Conservation (phyloP, 2,329 filamentous ascomycete genomes). For the Trichocomaceae sp. region DNA sequence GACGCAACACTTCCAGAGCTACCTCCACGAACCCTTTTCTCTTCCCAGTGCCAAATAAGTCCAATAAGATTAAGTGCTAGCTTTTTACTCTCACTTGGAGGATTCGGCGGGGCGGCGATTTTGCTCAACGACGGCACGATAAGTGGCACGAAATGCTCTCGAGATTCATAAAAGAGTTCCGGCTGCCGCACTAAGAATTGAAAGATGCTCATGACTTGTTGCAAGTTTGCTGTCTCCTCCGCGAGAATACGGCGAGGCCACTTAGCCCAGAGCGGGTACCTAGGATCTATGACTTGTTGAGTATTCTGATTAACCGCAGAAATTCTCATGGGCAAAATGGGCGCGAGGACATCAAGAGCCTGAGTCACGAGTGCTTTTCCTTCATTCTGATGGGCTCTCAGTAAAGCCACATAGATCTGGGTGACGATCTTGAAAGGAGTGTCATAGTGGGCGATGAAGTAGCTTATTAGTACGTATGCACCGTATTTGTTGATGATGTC, state of each 20-base stretch:
- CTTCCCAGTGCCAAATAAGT: slow-evolving; percentile 88
- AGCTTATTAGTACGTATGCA: slow-evolving; percentile 92
- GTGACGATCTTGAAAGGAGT: slow-evolving; percentile 93
- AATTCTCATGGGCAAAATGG: slow-evolving; percentile 80
- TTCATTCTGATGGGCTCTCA: slow-evolving; percentile 92
- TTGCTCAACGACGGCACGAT: slow-evolving; percentile 87
- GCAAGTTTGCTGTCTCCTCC: slow-evolving; percentile 89
- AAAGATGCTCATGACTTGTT: slow-evolving; percentile 96
- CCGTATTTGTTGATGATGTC: slow-evolving; percentile 99
- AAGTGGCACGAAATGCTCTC: slow-evolving; percentile 81
- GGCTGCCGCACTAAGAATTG: slow-evolving; percentile 91
- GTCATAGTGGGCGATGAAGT: slow-evolving; percentile 96
- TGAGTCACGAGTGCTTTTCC: slow-evolving; percentile 88
- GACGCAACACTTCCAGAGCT: slow-evolving; percentile 39
- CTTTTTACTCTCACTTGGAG: slow-evolving; percentile 86
- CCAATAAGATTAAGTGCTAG: slow-evolving; percentile 85
- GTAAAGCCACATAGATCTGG: slow-evolving; percentile 85
- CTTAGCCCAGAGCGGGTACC: slow-evolving; percentile 77
- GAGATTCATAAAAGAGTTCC: slow-evolving; percentile 87
- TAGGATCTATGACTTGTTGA: slow-evolving; percentile 59
- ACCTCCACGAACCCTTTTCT: slow-evolving; percentile 62
- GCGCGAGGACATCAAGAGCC: slow-evolving; percentile 89
- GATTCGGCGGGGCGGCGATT: slow-evolving; percentile 70
- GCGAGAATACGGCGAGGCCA: slow-evolving; percentile 84
- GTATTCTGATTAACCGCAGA: slow-evolving; percentile 33